These are phyloP conservation scores for Aureobasidium sp. DNA, from an alignment of 2,329 filamentous ascomycete genomes.

Conservation along the genomic window DNA sequence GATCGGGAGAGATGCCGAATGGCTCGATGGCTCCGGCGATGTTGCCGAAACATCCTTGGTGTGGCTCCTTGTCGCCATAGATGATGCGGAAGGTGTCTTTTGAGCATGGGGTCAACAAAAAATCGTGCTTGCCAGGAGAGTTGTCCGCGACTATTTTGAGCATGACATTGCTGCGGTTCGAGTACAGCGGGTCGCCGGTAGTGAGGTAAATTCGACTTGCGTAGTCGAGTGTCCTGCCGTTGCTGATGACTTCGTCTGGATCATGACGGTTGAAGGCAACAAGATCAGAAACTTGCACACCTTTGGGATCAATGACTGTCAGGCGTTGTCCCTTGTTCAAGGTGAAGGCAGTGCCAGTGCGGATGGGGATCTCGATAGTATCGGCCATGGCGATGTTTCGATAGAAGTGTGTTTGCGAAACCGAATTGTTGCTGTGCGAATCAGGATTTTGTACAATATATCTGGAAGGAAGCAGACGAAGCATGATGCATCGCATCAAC, in stretches of 20 bases:
- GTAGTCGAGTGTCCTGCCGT: slow-evolving; percentile 22
- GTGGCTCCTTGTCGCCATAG: slow-evolving; percentile 23
- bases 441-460: background rate
- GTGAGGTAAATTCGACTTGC: slow-evolving; percentile 20
- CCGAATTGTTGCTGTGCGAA: background rate
- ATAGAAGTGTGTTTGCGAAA: background rate
- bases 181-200: slow-evolving; percentile 20
- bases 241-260: slow-evolving; percentile 19
- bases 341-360: slow-evolving; percentile 20
- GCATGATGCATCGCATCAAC: background rate
- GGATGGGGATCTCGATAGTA: slow-evolving; percentile 16
- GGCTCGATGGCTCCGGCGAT: slow-evolving; percentile 20
- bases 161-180: slow-evolving; percentile 20
- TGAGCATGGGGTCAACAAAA: slow-evolving; percentile 21
- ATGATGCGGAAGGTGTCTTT: slow-evolving; percentile 22
- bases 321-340: slow-evolving; percentile 21
- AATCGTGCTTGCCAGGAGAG: slow-evolving; percentile 19
- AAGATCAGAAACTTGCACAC: slow-evolving; percentile 21
- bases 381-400: background rate
- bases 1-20: slow-evolving; percentile 20
- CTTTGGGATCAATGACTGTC: slow-evolving; percentile 21
- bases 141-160: slow-evolving; percentile 13
- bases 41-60: slow-evolving; percentile 25
- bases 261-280: slow-evolving; percentile 20
- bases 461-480: background rate